Percentiles rank a stretch among this genome's conserved stretches.
phyloP scores from a whole-genome alignment of 345 rosid species.

The thale cress (Arabidopsis thaliana) region TAIR10.1 NC_003071.7:11221501-11222000 shows the following conservation, averaged over 20 bases:
- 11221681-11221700: slow-evolving; percentile 97
- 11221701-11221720: slow-evolving; percentile 90
- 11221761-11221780: slow-evolving; percentile 77
- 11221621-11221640: slow-evolving; percentile 47
- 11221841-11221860: slow-evolving; percentile 89
- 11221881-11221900: slow-evolving; percentile 85
- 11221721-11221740: slow-evolving; percentile 88
- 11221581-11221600: too few species aligned
- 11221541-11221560: too few species aligned
- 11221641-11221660: slow-evolving; percentile 78
- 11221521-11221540: too few species aligned
- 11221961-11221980: not conserved
- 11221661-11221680: slow-evolving; percentile 98
- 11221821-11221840: slow-evolving; percentile 92
- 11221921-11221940: slow-evolving; percentile 52
- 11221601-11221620: slow-evolving; percentile 11
- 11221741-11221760: slow-evolving; percentile 70
- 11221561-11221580: too few species aligned
- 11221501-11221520: too few species aligned
- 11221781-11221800: slow-evolving; percentile 76
- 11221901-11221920: slow-evolving; percentile 72
- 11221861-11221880: slow-evolving; percentile 79
- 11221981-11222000: slow-evolving; percentile 42
- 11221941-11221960: not conserved
- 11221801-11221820: slow-evolving; percentile 97